Conservation (phyloP, 2,329 filamentous ascomycete species). For the Leptographium wingfieldii region DNA sequence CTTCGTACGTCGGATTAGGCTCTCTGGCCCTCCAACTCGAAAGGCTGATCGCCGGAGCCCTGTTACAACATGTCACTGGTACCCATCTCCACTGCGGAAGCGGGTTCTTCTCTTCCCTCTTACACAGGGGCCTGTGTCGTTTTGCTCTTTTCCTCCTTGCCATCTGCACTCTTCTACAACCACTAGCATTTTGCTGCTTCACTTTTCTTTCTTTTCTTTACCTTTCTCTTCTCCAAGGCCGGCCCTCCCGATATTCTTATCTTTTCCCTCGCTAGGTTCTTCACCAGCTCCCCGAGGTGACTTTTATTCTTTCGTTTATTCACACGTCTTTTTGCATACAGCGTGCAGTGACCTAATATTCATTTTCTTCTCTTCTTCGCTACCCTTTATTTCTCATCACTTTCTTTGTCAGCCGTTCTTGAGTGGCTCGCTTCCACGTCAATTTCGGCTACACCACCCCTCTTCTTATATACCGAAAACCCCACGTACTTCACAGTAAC, state of each 20-base stretch:
- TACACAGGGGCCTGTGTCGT: not conserved
- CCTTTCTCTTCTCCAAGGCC: not conserved
- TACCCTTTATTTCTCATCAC: not conserved
- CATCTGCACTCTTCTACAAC: not conserved
- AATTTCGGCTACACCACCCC: not conserved
- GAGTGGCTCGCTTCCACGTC: not conserved
- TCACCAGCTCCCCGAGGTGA: conserved; percentile 14
- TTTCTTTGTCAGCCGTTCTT: not conserved
- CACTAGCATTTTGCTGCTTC: not conserved
- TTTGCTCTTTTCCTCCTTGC: not conserved
- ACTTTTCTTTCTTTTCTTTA: not conserved
- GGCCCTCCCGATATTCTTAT: conserved; percentile 7
- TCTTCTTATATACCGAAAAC: not conserved
- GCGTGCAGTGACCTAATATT: not conserved
- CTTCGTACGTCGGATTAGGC: not conserved
- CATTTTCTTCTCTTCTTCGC: not conserved
- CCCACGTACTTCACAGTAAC: not conserved
- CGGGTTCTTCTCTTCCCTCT: not conserved
- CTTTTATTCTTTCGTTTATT: conserved; percentile 10
- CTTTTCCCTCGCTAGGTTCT: not conserved
- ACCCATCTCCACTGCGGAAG: not conserved
- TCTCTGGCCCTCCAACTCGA: not conserved
- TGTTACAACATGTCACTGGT: conserved; percentile 1
- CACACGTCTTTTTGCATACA: not conserved
- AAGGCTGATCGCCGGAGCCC: conserved; percentile 2